Evolutionary conservation across 225 moss, liverwort and hornwort species (phyloP).

Genomic region (Marchantia polymorpha): DNA sequence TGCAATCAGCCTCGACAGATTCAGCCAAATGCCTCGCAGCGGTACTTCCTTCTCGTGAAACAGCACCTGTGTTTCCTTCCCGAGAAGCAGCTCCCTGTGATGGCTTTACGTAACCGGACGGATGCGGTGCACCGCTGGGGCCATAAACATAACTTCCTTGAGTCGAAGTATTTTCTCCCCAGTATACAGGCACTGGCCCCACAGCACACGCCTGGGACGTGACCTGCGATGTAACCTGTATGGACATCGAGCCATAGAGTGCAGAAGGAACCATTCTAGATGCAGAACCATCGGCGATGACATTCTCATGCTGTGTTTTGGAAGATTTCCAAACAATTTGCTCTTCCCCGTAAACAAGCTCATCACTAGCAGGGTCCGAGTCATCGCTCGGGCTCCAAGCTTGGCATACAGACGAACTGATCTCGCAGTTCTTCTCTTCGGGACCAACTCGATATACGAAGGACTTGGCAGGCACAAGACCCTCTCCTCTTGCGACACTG

Average conservation of each 20-base stretch:
- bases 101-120: conserved; percentile 8
- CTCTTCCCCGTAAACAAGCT: conserved; percentile 24
- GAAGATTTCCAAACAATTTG: conserved; percentile 39
- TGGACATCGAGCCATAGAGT: conserved; percentile 13
- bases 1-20: background rate
- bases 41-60: conserved; percentile 6
- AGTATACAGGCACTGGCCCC: conserved; percentile 1
- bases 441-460: conserved; percentile 3
- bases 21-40: conserved; percentile 6
- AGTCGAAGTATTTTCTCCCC: conserved; percentile 7
- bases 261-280: conserved; percentile 10
- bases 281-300: background rate
- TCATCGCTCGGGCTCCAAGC: conserved; percentile 38
- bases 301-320: conserved; percentile 7
- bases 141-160: background rate
- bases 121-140: background rate
- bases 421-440: conserved; percentile 24
- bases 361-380: conserved; percentile 34
- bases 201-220: background rate
- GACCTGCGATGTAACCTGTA: conserved; percentile 9
- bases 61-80: conserved; percentile 1
- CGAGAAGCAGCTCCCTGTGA: conserved; percentile 5
- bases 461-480: conserved; percentile 24
- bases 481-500: conserved; percentile 49
- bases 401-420: conserved; percentile 14